Percentiles rank a stretch among this genome's conserved stretches.
phyloP scores from a whole-genome alignment of 2,329 filamentous ascomycete species.

The Aspergillus sp. region DNA sequence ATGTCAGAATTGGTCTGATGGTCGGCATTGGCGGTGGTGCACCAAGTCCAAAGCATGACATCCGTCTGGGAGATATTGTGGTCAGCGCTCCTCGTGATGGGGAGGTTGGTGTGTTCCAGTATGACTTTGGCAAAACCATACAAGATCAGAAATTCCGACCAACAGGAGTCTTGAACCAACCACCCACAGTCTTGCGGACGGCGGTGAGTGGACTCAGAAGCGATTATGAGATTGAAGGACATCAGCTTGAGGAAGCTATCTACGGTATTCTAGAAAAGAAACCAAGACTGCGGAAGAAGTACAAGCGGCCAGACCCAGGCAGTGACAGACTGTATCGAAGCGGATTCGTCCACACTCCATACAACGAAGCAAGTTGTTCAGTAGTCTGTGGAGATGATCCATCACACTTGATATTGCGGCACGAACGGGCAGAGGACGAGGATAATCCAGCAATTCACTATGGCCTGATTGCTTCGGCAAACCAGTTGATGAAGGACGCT shows the following conservation, averaged over 20 bases:
- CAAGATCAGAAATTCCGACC: constrained; percentile 9
- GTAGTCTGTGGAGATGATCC: constrained; percentile 4
- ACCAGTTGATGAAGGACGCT: constrained; percentile 1
- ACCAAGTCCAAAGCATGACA: constrained; percentile 18
- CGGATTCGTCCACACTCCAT: neutral
- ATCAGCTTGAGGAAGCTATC: constrained; percentile 7
- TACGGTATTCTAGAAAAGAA: constrained; percentile 4
- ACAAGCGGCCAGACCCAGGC: constrained; percentile 6
- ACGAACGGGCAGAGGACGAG: constrained; percentile 2
- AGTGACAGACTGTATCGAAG: constrained; percentile 4
- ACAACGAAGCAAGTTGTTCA: neutral
- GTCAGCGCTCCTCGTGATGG: no score
- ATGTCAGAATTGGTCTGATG: constrained; percentile 34
- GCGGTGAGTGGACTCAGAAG: constrained; percentile 4
- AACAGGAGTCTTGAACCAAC: constrained; percentile 11
- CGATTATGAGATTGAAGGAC: constrained; percentile 7
- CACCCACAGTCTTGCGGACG: constrained; percentile 10
- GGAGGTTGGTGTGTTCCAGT: no score
- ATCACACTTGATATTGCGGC: constrained; percentile 3
- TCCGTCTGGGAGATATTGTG: constrained; percentile 25
- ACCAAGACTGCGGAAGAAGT: constrained; percentile 2
- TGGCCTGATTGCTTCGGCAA: constrained; percentile 5
- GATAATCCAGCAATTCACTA: constrained; percentile 5
- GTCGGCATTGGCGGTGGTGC: constrained; percentile 38
- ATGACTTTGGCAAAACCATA: constrained; percentile 14